These are phyloP conservation scores for Clonostachys sp. DNA, from an alignment of 2,329 filamentous ascomycete genomes.

Conservation along the genomic window DNA sequence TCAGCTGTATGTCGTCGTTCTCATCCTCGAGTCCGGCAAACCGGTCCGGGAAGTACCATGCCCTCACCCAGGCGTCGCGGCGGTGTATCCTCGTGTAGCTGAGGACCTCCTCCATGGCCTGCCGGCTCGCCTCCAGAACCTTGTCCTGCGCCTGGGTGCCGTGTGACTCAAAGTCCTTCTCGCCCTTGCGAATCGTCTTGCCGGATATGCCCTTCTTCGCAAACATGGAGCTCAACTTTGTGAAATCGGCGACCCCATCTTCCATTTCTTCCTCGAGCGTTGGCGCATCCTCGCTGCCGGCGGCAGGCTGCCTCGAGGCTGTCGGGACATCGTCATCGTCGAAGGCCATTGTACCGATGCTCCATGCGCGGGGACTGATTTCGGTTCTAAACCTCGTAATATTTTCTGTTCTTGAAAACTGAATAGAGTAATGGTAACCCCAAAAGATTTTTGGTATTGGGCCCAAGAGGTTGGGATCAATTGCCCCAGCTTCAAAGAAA, in stretches of 20 bases:
- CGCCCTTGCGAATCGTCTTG: slow-evolving; percentile 79
- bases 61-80: slow-evolving; percentile 61
- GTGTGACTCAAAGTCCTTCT: slow-evolving; percentile 96
- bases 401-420: too few species aligned
- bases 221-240: slow-evolving; percentile 57
- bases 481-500: too few species aligned
- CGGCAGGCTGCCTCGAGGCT: slow-evolving; percentile 4
- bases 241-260: slow-evolving; percentile 76
- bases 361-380: too few species aligned
- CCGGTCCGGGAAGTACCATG: slow-evolving; percentile 67
- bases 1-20: slow-evolving; percentile 18
- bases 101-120: slow-evolving; percentile 86
- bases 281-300: slow-evolving; percentile 16
- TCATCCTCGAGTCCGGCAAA: slow-evolving; percentile 25
- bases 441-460: too few species aligned
- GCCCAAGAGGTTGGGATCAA: too few species aligned
- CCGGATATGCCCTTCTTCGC: slow-evolving; percentile 44
- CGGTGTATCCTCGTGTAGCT: slow-evolving; percentile 71
- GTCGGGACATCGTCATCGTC: slow-evolving; percentile 37
- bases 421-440: too few species aligned
- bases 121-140: slow-evolving; percentile 74
- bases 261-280: slow-evolving; percentile 56
- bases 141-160: slow-evolving; percentile 77
- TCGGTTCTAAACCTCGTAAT: too few species aligned
- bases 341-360: slow-evolving; percentile 25